Base-by-base conservation (phyloP, 2,329 filamentous ascomycete genomes). In the Hypoxylon sp. region DNA sequence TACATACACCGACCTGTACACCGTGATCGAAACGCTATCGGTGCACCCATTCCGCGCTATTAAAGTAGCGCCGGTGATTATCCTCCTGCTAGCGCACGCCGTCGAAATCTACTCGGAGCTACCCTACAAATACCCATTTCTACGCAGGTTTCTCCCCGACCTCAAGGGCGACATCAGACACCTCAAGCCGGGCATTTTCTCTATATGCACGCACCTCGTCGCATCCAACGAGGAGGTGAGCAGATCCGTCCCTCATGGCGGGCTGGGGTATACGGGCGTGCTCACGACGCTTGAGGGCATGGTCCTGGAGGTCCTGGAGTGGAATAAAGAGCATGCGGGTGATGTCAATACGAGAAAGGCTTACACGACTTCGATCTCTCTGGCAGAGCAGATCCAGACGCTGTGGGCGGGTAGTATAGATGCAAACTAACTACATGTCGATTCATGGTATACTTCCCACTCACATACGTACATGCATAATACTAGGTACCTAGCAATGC, bases 201-300 rank as follows among this genome's bases (percentile, higher is more conserved):
- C 76, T 10, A 79, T 81, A 43, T 75, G 74, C 44, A 79, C 79
- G 4, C 79, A 81, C 50, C 67, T 81, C 2, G 71, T 79, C 4
- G 78, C 73, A 3, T 73, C 69, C 1, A 76, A 80, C 57, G 72
- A 72, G 0, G 75, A 74, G 4, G 70, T 70, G 0, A 66, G 73
- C 15, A 74, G 69, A 60, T 69, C 77, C 0, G 72, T 79, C 0
- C 50, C 59, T 1, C 68, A 76, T 4, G 79, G 79, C 8, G 79
- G 79, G 0, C 66, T 82, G 15, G 79, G 78, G 0, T 81, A 80
- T 61, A 59, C 59, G 0, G 79, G 79, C 0, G 69, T 79, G 1
- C 7, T 79, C 8, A 79, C 75, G 0, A 81, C 79, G 10, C 70
- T 79, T 0, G 77, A 81, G 22, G 79, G 79, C 1, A 75, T 81